Evolutionary conservation across 495 filamentous ascomycete genomes (phyloP).

Genomic region (Neurospora sp.): DNA sequence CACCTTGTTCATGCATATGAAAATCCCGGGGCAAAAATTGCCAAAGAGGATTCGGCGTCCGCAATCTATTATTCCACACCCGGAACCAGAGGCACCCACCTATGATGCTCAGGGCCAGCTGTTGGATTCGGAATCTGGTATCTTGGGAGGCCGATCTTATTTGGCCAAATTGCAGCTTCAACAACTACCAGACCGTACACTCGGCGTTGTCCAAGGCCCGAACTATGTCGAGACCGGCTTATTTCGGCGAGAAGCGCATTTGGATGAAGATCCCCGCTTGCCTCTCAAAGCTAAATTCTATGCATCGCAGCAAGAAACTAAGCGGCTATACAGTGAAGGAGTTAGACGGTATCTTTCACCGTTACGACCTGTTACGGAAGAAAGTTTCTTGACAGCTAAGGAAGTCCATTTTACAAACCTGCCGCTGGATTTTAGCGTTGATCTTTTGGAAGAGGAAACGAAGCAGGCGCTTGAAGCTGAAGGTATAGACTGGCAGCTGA

Average conservation of each 20-base stretch:
- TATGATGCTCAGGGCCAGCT: constrained; percentile 11
- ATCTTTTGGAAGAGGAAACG: constrained; percentile 6
- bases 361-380: constrained; percentile 1
- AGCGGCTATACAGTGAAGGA: neutral
- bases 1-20: constrained; percentile 10
- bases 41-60: constrained; percentile 25
- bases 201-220: constrained; percentile 37
- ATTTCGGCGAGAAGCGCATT: constrained; percentile 30
- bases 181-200: constrained; percentile 20
- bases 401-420: constrained; percentile 14
- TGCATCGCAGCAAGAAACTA: constrained; percentile 15
- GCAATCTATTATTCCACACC: constrained; percentile 32
- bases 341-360: constrained; percentile 1
- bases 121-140: constrained; percentile 9
- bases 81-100: constrained; percentile 29
- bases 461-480: constrained; percentile 9
- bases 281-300: constrained; percentile 25
- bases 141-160: constrained; percentile 13
- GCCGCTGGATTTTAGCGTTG: constrained; percentile 17
- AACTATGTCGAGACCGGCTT: constrained; percentile 30
- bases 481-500: constrained; percentile 1
- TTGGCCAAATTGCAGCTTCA: constrained; percentile 21
- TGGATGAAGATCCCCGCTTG: constrained; percentile 18
- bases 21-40: constrained; percentile 7
- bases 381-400: neutral